Evolutionary conservation across 768 basidiomycete genomes (phyloP).

Genomic region (Cystobasidium tubakii): DNA sequence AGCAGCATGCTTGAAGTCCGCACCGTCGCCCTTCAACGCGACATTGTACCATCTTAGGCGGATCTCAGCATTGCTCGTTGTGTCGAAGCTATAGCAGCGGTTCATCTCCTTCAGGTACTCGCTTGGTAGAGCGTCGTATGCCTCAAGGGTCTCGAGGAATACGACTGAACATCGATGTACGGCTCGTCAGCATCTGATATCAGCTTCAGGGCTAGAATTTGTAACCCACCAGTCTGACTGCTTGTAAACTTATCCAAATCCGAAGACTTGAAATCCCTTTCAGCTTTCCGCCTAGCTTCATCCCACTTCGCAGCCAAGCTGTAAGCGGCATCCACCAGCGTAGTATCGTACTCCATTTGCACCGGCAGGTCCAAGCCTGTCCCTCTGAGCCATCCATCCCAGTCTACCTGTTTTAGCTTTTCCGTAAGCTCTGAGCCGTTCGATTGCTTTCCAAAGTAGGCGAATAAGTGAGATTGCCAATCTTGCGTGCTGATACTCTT

Average conservation of each 20-base stretch:
- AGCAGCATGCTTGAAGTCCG: slow-evolving; percentile 7
- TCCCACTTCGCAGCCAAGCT: slow-evolving; percentile 50
- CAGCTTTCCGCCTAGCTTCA: slow-evolving; percentile 36
- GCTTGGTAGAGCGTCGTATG: slow-evolving; percentile 36
- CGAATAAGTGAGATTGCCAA: slow-evolving; percentile 51
- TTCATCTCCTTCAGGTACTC: slow-evolving; percentile 37
- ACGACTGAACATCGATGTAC: slow-evolving; percentile 44
- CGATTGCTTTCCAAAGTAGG: slow-evolving; percentile 47
- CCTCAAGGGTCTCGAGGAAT: slow-evolving; percentile 50
- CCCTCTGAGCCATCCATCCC: slow-evolving; percentile 51
- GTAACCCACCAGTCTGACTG: slow-evolving; percentile 48
- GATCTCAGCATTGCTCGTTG: slow-evolving; percentile 50
- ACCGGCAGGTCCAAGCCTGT: slow-evolving; percentile 44
- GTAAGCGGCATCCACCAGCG: slow-evolving; percentile 45
- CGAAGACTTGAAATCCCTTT: slow-evolving; percentile 28
- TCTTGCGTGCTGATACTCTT: slow-evolving; percentile 50
- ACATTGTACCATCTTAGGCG: slow-evolving; percentile 46
- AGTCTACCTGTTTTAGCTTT: slow-evolving; percentile 45
- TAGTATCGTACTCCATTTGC: slow-evolving; percentile 45
- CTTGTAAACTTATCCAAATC: slow-evolving; percentile 46
- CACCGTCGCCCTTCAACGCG: slow-evolving; percentile 31
- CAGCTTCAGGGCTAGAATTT: no score
- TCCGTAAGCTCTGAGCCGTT: slow-evolving; percentile 48
- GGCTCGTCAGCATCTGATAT: neutral
- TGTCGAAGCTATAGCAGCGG: slow-evolving; percentile 47